phyloP scores from a whole-genome alignment of 345 rosid species.

The Turritis glabra region DNA sequence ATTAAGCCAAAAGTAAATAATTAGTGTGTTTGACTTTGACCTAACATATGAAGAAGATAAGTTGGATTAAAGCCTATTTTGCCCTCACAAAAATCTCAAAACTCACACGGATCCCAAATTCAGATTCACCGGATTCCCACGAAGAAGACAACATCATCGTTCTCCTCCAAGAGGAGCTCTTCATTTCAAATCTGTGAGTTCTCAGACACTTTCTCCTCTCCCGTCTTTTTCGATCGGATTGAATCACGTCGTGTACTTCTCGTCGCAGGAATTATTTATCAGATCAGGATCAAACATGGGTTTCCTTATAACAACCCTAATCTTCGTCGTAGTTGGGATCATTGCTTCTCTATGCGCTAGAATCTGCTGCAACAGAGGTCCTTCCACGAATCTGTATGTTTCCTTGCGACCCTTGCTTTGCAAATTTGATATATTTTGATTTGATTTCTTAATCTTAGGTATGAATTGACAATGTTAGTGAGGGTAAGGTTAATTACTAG shows the following conservation, averaged over 20 bases:
- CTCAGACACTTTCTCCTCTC: constrained; percentile 21
- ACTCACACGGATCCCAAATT: constrained; percentile 17
- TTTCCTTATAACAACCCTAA: constrained; percentile 77
- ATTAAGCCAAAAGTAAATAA: background rate
- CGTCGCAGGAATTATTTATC: constrained; percentile 30
- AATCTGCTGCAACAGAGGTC: constrained; percentile 91
- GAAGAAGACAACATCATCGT: constrained; percentile 17
- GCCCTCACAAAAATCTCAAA: constrained; percentile 16
- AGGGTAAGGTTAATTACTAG: background rate
- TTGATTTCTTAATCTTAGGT: background rate
- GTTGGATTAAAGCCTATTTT: constrained; percentile 22
- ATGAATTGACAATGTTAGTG: background rate
- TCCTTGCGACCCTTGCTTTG: background rate
- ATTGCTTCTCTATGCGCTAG: constrained; percentile 76
- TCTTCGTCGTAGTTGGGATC: constrained; percentile 77
- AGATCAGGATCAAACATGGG: constrained; percentile 66
- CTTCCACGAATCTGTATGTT: constrained; percentile 85
- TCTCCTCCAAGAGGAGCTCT: constrained; percentile 24
- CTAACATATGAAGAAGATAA: background rate
- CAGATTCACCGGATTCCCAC: constrained; percentile 36
- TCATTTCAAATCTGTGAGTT: constrained; percentile 31
- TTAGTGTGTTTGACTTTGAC: constrained; percentile 14
- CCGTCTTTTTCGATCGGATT: background rate
- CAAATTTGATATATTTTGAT: constrained; percentile 6
- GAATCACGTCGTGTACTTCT: background rate